Evolutionary conservation across 2,329 filamentous ascomycete species (phyloP).

Genomic region (Nemania diffusa): DNA sequence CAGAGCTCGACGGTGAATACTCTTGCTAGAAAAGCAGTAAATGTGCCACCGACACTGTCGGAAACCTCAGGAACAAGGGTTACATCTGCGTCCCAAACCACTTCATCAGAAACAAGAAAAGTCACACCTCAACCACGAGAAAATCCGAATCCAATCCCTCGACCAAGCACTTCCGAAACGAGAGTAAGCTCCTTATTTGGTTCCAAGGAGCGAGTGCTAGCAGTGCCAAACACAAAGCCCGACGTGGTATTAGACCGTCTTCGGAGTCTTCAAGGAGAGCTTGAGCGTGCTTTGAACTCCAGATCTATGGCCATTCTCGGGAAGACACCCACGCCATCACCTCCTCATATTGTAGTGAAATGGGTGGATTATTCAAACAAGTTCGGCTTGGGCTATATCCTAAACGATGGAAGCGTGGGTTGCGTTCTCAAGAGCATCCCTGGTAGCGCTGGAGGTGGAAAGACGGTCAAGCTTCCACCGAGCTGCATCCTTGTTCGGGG

Average conservation of each 20-base stretch:
- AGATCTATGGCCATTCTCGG: slow-evolving; percentile 70
- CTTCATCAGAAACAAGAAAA: slow-evolving; percentile 23
- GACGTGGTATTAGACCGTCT: slow-evolving; percentile 68
- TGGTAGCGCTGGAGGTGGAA: slow-evolving; percentile 59
- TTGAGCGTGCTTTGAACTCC: slow-evolving; percentile 71
- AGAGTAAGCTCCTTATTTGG: slow-evolving; percentile 63
- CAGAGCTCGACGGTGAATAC: slow-evolving; percentile 44
- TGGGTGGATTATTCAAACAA: slow-evolving; percentile 93
- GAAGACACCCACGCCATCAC: slow-evolving; percentile 63
- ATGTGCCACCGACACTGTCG: slow-evolving; percentile 30
- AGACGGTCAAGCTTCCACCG: slow-evolving; percentile 68
- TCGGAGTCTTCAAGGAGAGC: slow-evolving; percentile 65
- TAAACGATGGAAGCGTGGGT: slow-evolving; percentile 83
- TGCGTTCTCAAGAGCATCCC: slow-evolving; percentile 71
- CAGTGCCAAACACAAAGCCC: slow-evolving; percentile 64
- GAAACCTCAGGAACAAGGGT: slow-evolving; percentile 22
- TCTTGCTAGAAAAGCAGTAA: slow-evolving; percentile 36
- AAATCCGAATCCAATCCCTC: slow-evolving; percentile 20
- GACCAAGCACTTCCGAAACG: slow-evolving; percentile 24
- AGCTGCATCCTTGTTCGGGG: slow-evolving; percentile 77
- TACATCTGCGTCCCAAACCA: slow-evolving; percentile 20
- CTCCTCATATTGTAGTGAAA: slow-evolving; percentile 75
- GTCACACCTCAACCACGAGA: slow-evolving; percentile 24
- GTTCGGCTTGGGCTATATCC: slow-evolving; percentile 84
- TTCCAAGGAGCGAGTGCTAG: slow-evolving; percentile 61